These are phyloP conservation scores for Acanthamoeba lenticulata DNA, from an alignment of 208 protist species.

Conservation along the genomic window DNA sequence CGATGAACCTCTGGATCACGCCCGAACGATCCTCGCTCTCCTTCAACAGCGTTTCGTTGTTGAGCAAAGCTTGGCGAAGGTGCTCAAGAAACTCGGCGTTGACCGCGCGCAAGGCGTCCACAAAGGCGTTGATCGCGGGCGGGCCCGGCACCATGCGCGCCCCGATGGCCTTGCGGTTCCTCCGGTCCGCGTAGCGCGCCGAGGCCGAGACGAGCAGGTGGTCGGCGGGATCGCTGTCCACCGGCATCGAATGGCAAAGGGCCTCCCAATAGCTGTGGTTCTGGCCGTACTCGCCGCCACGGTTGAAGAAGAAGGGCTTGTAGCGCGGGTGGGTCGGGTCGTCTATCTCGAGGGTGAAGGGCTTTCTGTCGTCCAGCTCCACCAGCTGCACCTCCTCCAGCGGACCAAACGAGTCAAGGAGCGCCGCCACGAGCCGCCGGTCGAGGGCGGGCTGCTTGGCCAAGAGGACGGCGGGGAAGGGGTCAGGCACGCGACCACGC, in stretches of 20 bases:
- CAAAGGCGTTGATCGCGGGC: neutral
- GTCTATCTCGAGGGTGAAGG: neutral
- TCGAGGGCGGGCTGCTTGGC: neutral
- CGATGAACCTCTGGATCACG: neutral
- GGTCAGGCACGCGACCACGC: neutral
- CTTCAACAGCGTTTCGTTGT: neutral
- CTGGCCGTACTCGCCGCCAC: neutral
- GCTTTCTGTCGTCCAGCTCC: neutral
- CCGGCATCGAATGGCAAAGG: neutral
- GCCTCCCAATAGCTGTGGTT: neutral
- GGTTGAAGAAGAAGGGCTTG: slow-evolving; percentile 54
- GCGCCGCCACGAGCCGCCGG: neutral
- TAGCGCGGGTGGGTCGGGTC: neutral
- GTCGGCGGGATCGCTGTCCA: neutral
- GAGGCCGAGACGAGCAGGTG: neutral
- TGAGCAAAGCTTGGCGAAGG: neutral
- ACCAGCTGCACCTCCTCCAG: neutral
- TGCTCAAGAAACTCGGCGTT: slow-evolving; percentile 10
- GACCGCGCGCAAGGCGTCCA: slow-evolving; percentile 14
- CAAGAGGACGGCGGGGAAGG: neutral
- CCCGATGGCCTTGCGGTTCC: neutral
- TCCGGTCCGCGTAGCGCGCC: neutral
- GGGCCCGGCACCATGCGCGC: neutral
- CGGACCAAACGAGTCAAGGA: neutral
- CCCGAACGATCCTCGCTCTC: neutral